Conservation (phyloP, 192 early-diverging fungal genomes). For the Backusella australiensis region DNA sequence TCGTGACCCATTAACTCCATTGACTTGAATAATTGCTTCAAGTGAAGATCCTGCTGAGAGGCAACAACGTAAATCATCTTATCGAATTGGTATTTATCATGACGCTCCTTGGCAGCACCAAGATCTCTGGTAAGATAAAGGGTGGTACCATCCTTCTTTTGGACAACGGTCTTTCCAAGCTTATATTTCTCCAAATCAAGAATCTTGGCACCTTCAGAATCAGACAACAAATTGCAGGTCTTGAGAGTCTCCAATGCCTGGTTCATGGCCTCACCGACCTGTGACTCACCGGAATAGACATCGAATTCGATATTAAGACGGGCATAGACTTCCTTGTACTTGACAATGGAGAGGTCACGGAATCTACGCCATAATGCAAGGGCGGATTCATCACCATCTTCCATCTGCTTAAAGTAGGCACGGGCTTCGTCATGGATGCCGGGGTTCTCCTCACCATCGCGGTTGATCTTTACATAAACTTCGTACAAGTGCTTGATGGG, state of each 20-base stretch:
- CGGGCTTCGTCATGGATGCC: slow-evolving; percentile 82
- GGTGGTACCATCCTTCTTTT: slow-evolving; percentile 89
- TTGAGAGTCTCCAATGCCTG: slow-evolving; percentile 69
- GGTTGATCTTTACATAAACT: slow-evolving; percentile 88
- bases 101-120: slow-evolving; percentile 91
- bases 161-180: slow-evolving; percentile 79
- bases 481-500: slow-evolving; percentile 92
- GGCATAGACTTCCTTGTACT: slow-evolving; percentile 89
- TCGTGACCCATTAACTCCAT: slow-evolving; percentile 79
- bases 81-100: slow-evolving; percentile 86
- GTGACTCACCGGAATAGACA: slow-evolving; percentile 94
- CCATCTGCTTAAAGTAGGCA: slow-evolving; percentile 92
- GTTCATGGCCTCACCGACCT: slow-evolving; percentile 74
- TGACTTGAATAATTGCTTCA: slow-evolving; percentile 94
- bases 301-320: slow-evolving; percentile 93
- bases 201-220: slow-evolving; percentile 83
- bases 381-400: slow-evolving; percentile 83
- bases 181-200: slow-evolving; percentile 83
- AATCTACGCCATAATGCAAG: slow-evolving; percentile 86
- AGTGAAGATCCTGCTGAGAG: slow-evolving; percentile 87
- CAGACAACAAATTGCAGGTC: slow-evolving; percentile 67
- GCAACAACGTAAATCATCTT: slow-evolving; percentile 91
- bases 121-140: slow-evolving; percentile 96
- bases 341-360: slow-evolving; percentile 85
- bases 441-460: slow-evolving; percentile 62